These are phyloP conservation scores for Ophiosphaerella korrae DNA, from an alignment of 2,329 filamentous ascomycete genomes.

Conservation along the genomic window DNA sequence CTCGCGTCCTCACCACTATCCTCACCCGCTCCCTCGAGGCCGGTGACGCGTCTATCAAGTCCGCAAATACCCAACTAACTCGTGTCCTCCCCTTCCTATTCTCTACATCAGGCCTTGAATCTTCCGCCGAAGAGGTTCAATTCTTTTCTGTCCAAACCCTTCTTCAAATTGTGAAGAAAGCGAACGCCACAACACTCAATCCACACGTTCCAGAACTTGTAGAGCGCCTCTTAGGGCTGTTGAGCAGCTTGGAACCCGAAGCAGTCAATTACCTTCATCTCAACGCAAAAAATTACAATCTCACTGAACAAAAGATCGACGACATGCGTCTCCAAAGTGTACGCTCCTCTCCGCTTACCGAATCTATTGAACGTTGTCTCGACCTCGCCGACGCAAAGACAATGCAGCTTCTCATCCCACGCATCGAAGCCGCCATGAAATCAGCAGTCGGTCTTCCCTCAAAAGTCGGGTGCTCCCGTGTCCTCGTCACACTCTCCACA, in stretches of 20 bases:
- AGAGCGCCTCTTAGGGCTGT: slow-evolving; percentile 76
- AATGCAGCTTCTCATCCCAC: slow-evolving; percentile 75
- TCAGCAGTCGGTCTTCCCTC: slow-evolving; percentile 87
- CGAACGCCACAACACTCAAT: slow-evolving; percentile 73
- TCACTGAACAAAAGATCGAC: slow-evolving; percentile 88
- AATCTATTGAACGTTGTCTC: slow-evolving; percentile 87
- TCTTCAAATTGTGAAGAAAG: slow-evolving; percentile 87
- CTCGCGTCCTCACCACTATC: slow-evolving; percentile 81
- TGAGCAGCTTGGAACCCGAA: slow-evolving; percentile 88
- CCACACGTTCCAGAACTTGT: slow-evolving; percentile 83
- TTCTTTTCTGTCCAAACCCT: slow-evolving; percentile 79
- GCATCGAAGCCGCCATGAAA: slow-evolving; percentile 79
- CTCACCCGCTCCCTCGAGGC: slow-evolving; percentile 85
- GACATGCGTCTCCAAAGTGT: slow-evolving; percentile 82
- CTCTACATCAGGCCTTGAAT: slow-evolving; percentile 87
- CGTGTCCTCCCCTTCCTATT: slow-evolving; percentile 89
- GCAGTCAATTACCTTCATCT: slow-evolving; percentile 91
- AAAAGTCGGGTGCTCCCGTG: slow-evolving; percentile 86
- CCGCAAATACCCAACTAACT: slow-evolving; percentile 78
- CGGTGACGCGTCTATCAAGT: slow-evolving; percentile 67
- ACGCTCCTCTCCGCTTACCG: slow-evolving; percentile 84
- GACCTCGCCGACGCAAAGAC: slow-evolving; percentile 78
- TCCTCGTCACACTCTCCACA: slow-evolving; percentile 83
- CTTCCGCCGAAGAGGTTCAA: slow-evolving; percentile 84
- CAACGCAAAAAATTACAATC: slow-evolving; percentile 80